A percentile compares a stretch with the other conserved stretches of the same genome.
Conservation (phyloP, 2,329 filamentous ascomycete species). For the Penicillium crustosum region DNA sequence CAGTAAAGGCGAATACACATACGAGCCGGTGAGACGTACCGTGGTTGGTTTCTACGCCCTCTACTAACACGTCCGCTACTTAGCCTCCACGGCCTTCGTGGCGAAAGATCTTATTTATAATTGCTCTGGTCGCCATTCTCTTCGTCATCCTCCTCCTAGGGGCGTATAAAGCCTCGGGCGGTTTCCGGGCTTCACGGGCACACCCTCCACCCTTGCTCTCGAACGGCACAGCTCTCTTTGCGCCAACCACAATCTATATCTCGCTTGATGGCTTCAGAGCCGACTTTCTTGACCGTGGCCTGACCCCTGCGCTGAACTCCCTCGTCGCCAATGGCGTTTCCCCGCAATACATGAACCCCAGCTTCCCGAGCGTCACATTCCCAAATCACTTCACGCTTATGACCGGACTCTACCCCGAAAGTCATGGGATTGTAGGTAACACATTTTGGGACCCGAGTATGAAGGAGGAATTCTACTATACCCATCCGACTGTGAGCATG, state of each 20-base stretch:
- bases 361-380: slow-evolving; percentile 94
- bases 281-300: slow-evolving; percentile 79
- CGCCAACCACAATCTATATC: slow-evolving; percentile 87
- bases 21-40: slow-evolving; percentile 29
- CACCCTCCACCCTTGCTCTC: slow-evolving; percentile 43
- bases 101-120: slow-evolving; percentile 41
- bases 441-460: slow-evolving; percentile 85
- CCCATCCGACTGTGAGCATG: slow-evolving; percentile 71
- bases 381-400: slow-evolving; percentile 94
- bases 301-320: slow-evolving; percentile 78
- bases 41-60: background rate
- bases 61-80: slow-evolving; percentile 20
- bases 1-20: slow-evolving; percentile 33
- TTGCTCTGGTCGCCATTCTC: slow-evolving; percentile 50
- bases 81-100: slow-evolving; percentile 28
- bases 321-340: slow-evolving; percentile 83
- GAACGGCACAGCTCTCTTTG: slow-evolving; percentile 87
- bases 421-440: slow-evolving; percentile 90
- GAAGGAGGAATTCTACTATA: slow-evolving; percentile 83
- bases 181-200: slow-evolving; percentile 31
- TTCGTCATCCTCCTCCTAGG: slow-evolving; percentile 58
- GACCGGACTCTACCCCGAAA: slow-evolving; percentile 88
- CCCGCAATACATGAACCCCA: slow-evolving; percentile 87
- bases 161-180: slow-evolving; percentile 56
- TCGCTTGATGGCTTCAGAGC: slow-evolving; percentile 95